A percentile compares a stretch with the other conserved stretches of the same genome.
Evolutionary conservation across 2,329 filamentous ascomycete species (phyloP).

Genomic region (Xylaria arbuscula): DNA sequence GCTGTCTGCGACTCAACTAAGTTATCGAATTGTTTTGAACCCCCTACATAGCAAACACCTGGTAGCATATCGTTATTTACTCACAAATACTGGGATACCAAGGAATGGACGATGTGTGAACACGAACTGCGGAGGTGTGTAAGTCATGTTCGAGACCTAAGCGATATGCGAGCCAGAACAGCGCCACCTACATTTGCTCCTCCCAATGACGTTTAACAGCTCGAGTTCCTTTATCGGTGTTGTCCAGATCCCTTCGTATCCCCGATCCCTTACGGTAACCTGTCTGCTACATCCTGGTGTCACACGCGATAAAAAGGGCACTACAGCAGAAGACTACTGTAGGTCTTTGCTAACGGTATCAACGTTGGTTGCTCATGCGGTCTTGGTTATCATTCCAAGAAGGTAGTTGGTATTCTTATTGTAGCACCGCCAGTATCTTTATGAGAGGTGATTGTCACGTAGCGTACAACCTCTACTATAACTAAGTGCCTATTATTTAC

Average conservation of each 20-base stretch:
- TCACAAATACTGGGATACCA: background rate
- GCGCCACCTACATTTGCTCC: slow-evolving; percentile 21
- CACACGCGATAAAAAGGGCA: slow-evolving; percentile 3
- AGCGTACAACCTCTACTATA: background rate
- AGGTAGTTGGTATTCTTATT: too few relatives aligned
- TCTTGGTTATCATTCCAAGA: too few relatives aligned
- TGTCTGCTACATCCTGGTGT: background rate
- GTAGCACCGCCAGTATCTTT: background rate
- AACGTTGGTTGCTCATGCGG: too few relatives aligned
- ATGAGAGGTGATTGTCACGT: slow-evolving; percentile 22
- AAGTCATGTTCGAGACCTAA: slow-evolving; percentile 6
- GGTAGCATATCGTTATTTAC: background rate
- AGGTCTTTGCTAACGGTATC: background rate
- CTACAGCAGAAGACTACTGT: background rate
- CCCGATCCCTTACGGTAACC: background rate
- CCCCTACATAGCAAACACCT: background rate
- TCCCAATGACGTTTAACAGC: slow-evolving; percentile 2
- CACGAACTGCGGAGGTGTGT: slow-evolving; percentile 19
- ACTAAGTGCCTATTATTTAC: too few relatives aligned
- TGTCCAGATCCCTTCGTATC: background rate
- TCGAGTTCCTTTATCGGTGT: slow-evolving; percentile 2
- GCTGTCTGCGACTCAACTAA: background rate
- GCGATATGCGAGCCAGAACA: slow-evolving; percentile 22
- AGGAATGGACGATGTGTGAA: background rate
- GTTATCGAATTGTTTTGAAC: background rate